Conservation (phyloP, 352 stramenopile species). For the Phytophthora lateralis region DNA sequence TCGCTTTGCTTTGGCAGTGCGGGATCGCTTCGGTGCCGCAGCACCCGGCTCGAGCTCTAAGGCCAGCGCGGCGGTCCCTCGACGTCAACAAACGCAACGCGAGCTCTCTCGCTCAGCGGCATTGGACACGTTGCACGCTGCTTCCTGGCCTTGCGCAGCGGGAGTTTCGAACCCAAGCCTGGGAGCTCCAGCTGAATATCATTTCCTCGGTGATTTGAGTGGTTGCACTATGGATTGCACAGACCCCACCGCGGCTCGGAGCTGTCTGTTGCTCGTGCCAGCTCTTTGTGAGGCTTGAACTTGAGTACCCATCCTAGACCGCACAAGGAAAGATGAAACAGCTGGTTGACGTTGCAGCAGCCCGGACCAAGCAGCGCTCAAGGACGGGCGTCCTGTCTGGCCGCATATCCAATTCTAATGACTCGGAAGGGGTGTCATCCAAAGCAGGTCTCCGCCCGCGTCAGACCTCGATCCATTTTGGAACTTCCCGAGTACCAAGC, state of each 20-base stretch:
- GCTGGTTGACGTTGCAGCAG: constrained; percentile 28
- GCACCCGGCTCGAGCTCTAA: no score
- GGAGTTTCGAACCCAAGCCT: constrained; percentile 7
- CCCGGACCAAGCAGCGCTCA: constrained; percentile 15
- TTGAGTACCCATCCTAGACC: constrained; percentile 25
- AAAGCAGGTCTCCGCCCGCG: background rate
- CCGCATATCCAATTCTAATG: background rate
- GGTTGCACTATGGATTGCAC: constrained; percentile 9
- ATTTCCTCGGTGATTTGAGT: constrained; percentile 23
- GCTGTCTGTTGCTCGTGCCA: constrained; percentile 3
- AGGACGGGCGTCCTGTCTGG: constrained; percentile 14
- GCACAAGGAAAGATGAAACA: constrained; percentile 16
- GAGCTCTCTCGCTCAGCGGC: background rate
- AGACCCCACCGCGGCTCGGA: background rate
- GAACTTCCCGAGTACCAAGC: constrained; percentile 18
- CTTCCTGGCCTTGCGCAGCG: constrained; percentile 1
- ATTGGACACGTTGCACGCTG: background rate
- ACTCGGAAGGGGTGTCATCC: constrained; percentile 1
- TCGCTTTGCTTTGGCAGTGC: background rate
- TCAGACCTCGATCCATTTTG: constrained; percentile 8
- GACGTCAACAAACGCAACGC: no score
- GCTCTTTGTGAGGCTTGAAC: constrained; percentile 32
- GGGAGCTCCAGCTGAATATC: constrained; percentile 8
- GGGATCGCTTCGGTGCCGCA: no score
- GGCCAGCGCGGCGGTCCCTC: background rate